Base-by-base conservation (phyloP, 805 yeast genomes). In the Sugiyamaella americana region DNA sequence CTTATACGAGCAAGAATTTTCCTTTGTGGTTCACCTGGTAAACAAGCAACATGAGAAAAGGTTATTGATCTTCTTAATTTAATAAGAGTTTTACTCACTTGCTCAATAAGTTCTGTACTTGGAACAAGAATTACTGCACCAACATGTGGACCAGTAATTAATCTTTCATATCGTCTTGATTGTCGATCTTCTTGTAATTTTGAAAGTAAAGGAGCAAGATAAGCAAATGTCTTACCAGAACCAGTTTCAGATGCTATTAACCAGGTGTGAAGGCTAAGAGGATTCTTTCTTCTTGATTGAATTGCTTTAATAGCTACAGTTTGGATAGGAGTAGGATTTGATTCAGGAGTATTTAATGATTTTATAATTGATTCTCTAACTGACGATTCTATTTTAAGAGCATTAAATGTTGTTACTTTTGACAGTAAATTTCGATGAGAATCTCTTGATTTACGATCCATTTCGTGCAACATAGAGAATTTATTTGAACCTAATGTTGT, bases 171-270 rank as follows among this genome's bases (percentile, higher is more conserved):
- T 4, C 29, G 11, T n/a, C 19, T 11, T 11, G 36, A 22, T 8
- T 8, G 37, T 47, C 82, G 80, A 43, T 75, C 78, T 48, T 81
- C 80, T 50, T 79, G 76, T 52, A 89, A 64, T 52, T 76, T 78
- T 41, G 87, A 83, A 34, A 89, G 52, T 30, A 91, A 52, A 0
- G 96, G 89, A 0, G 84, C 79, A 50, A 93, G 60, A 59, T 89
- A 91, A 0, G 97, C 88, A 80, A 95, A 80, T 0, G 98, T 91
- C 61, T 91, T 91, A 5, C 98, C 98, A 0, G 95, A 84, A 0
- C 98, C 98, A 0, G 98, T 91, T 62, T 93, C 98, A 2, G 97
- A 96, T 0, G 98, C 97, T 46, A 91, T 64, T 2, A 93, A 78
- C 69, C 78, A 87, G 0, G 82, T 74, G 53, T 80, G 79, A 41